Conservation (phyloP, 2,329 filamentous ascomycete species). For the Fusarium nurragi region DNA sequence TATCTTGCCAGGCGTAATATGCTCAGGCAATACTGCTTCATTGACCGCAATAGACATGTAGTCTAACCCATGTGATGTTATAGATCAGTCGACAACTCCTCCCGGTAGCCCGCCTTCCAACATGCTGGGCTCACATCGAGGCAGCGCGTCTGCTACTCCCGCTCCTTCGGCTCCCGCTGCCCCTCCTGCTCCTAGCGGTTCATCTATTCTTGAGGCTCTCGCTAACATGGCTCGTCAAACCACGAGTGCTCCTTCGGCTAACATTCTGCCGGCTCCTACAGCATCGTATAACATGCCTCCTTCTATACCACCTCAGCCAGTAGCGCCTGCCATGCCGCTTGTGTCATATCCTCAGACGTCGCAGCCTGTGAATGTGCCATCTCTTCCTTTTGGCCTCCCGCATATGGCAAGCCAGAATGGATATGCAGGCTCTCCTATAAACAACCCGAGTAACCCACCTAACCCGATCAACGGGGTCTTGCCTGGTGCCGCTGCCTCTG, state of each 20-base stretch:
- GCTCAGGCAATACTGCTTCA: background rate
- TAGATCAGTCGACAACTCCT: constrained; percentile 78
- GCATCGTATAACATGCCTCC: constrained; percentile 54
- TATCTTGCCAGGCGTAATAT: background rate
- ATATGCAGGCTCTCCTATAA: constrained; percentile 42
- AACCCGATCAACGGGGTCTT: constrained; percentile 48
- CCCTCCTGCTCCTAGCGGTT: constrained; percentile 54
- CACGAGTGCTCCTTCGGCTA: constrained; percentile 58
- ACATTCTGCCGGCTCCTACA: constrained; percentile 53
- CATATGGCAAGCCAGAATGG: constrained; percentile 51
- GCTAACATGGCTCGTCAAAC: constrained; percentile 84
- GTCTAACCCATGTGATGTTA: constrained; percentile 54
- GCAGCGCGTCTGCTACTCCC: constrained; percentile 32
- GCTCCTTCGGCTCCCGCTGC: constrained; percentile 49
- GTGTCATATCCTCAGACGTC: constrained; percentile 55
- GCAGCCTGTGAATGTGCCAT: constrained; percentile 69
- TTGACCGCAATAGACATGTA: constrained; percentile 19
- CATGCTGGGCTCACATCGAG: constrained; percentile 53
- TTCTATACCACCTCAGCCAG: constrained; percentile 47
- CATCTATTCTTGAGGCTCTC: constrained; percentile 79
- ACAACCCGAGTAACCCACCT: constrained; percentile 43
- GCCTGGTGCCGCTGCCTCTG: constrained; percentile 46
- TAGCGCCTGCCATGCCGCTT: constrained; percentile 45
- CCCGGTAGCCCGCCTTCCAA: constrained; percentile 67
- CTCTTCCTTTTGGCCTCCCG: constrained; percentile 54